Evolutionary conservation across 2,329 filamentous ascomycete genomes (phyloP).

Genomic region (Raffaelea ambrosiae): DNA sequence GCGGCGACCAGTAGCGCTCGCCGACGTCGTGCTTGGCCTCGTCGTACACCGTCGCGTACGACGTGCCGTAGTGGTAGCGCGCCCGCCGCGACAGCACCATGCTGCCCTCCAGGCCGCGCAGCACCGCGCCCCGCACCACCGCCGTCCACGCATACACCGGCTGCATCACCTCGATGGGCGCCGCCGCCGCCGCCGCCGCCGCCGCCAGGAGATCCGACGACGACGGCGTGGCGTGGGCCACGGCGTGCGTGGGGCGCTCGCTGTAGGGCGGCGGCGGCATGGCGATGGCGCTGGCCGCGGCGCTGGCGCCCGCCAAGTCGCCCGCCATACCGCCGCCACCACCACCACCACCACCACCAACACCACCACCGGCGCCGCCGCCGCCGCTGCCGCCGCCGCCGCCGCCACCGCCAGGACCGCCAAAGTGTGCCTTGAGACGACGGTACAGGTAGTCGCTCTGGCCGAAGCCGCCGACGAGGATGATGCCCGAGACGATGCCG

Average conservation of each 20-base stretch:
- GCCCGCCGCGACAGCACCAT: conserved; percentile 70
- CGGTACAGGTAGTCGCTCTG: conserved; percentile 71
- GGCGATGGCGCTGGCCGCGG: neutral
- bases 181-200: conserved; percentile 23
- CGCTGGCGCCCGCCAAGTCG: neutral
- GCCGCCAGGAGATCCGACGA: no score
- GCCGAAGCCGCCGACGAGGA: conserved; percentile 74
- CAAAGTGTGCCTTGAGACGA: conserved; percentile 60
- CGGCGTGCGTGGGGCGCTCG: conserved; percentile 59
- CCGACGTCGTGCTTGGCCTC: conserved; percentile 63
- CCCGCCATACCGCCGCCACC: neutral
- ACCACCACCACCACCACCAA: neutral
- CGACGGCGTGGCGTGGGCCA: conserved; percentile 4
- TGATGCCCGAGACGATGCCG: conserved; percentile 62
- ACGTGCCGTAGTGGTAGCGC: conserved; percentile 71
- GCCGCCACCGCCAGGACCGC: no score
- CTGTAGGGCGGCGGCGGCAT: conserved; percentile 54
- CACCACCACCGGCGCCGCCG: neutral
- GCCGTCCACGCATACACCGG: conserved; percentile 76
- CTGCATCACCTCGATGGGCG: conserved; percentile 70
- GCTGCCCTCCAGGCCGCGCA: conserved; percentile 67
- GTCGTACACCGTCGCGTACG: conserved; percentile 74
- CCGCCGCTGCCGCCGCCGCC: conserved; percentile 25
- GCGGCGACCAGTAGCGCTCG: conserved; percentile 69
- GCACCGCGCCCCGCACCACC: conserved; percentile 67